phyloP scores from a whole-genome alignment of 192 early-diverging fungal species.

The Geranomyces michiganensis region DNA sequence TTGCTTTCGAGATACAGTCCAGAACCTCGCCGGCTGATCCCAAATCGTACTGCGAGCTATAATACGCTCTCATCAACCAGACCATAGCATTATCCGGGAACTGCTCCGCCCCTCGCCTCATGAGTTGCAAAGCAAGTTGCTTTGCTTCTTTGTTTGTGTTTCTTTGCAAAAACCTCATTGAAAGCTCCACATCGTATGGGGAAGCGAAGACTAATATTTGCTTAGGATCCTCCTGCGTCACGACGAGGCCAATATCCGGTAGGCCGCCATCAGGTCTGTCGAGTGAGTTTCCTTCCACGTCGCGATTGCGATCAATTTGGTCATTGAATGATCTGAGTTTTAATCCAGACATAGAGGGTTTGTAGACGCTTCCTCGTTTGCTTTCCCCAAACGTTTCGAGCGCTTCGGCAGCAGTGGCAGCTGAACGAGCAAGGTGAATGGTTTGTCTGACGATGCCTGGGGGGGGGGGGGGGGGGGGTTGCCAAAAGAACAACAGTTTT shows the following conservation, averaged over 20 bases:
- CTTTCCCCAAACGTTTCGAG: no score
- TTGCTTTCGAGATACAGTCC: conserved; percentile 16
- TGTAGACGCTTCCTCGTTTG: no score
- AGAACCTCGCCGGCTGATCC: background rate
- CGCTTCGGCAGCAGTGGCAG: background rate
- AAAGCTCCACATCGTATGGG: conserved; percentile 23
- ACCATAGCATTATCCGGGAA: conserved; percentile 20
- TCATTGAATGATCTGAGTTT: background rate
- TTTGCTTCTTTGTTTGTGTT: conserved; percentile 6
- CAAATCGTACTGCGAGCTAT: conserved; percentile 10
- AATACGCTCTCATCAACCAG: conserved; percentile 16
- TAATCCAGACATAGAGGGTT: background rate
- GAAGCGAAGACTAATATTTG: background rate
- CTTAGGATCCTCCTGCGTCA: background rate
- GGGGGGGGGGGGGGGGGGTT: no score
- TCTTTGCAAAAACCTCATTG: conserved; percentile 24
- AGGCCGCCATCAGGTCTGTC: background rate
- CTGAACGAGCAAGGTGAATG: no score
- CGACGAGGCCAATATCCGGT: background rate
- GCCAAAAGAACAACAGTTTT: no score
- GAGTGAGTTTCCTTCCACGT: background rate
- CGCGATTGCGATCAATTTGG: background rate
- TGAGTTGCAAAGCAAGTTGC: conserved; percentile 3
- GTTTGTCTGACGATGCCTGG: no score
- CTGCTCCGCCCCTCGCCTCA: conserved; percentile 12